A percentile compares a stretch with the other conserved stretches of the same genome.
Conservation (phyloP, 345 rosid species). For the Fremontodendron californicum region DNA sequence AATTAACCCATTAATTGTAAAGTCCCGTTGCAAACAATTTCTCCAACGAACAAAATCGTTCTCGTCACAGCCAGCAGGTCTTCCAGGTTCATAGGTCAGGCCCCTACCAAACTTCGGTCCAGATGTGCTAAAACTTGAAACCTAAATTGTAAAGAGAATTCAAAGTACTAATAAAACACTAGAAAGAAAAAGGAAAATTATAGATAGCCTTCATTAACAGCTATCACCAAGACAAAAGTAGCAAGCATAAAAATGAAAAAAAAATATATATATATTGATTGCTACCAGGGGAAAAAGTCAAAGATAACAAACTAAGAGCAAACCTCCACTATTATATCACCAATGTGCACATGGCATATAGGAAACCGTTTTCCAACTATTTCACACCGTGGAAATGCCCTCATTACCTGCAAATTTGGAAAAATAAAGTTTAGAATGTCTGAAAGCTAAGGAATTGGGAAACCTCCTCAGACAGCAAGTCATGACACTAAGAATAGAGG, state of each 20-base stretch:
- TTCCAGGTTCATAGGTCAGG: constrained; percentile 26
- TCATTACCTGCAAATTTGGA: constrained; percentile 36
- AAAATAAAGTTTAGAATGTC: not conserved
- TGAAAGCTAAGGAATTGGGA: not conserved
- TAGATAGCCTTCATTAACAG: not conserved
- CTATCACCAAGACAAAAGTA: no score
- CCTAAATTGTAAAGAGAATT: constrained; percentile 31
- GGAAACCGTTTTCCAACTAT: constrained; percentile 61
- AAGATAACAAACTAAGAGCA: constrained; percentile 6
- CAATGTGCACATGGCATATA: constrained; percentile 60
- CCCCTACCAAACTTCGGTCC: constrained; percentile 27
- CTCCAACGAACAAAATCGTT: constrained; percentile 71
- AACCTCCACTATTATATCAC: constrained; percentile 50
- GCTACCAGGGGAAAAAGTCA: not conserved
- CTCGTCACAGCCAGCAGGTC: constrained; percentile 44
- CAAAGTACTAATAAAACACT: not conserved
- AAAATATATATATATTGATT: no score
- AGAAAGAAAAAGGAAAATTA: not conserved
- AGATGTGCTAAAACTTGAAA: constrained; percentile 66
- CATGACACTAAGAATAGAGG: not conserved
- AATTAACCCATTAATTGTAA: constrained; percentile 86
- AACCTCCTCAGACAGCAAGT: not conserved
- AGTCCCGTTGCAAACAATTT: constrained; percentile 80
- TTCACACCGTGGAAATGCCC: constrained; percentile 43
- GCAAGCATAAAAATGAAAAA: no score